Percentiles rank a stretch among this genome's conserved stretches.
Conservation (phyloP, 169 alveolate species). For the Plasmodium gallinaceum region DNA sequence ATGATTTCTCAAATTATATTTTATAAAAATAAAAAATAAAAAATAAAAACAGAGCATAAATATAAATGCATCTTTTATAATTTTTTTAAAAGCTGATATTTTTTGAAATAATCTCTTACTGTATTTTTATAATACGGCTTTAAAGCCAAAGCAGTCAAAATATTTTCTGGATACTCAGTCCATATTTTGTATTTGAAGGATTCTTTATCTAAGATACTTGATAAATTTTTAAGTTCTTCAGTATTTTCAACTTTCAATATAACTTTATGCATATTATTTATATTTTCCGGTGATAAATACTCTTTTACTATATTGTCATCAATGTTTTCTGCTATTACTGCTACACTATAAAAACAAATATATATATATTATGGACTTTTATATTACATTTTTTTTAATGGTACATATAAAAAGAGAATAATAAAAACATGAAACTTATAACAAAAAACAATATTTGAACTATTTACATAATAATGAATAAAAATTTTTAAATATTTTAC, state of each 20-base stretch:
- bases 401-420: background rate
- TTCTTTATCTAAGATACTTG: constrained; percentile 58
- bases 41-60: background rate
- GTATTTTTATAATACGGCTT: constrained; percentile 77
- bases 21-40: background rate
- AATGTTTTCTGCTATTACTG: constrained; percentile 76
- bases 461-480: background rate
- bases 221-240: constrained; percentile 55
- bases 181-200: constrained; percentile 73
- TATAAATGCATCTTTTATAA: constrained; percentile 3
- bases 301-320: constrained; percentile 72
- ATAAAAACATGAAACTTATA: background rate
- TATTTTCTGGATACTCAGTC: constrained; percentile 81
- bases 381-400: background rate
- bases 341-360: constrained; percentile 41
- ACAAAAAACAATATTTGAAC: background rate
- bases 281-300: constrained; percentile 76
- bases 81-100: constrained; percentile 74
- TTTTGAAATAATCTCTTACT: constrained; percentile 76
- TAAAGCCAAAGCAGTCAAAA: constrained; percentile 78
- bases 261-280: constrained; percentile 80
- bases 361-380: background rate
- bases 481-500: constrained; percentile 50
- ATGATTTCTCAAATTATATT: background rate
- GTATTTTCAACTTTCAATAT: constrained; percentile 67